A percentile compares a stretch with the other conserved stretches of the same genome.
phyloP scores from a whole-genome alignment of 2,329 filamentous ascomycete genomes.

The Xylariales sp. region DNA sequence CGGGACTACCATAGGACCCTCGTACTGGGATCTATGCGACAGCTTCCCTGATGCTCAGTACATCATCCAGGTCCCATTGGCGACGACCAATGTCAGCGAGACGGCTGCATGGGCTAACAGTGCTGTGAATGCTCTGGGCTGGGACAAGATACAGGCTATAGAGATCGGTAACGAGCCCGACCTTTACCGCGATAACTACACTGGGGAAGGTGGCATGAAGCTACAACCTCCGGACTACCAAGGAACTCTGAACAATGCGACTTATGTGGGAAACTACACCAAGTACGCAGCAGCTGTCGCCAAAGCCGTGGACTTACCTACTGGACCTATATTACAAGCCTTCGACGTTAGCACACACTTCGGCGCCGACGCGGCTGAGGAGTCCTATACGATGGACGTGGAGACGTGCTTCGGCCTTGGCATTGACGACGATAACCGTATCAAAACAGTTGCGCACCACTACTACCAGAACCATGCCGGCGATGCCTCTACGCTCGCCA shows the following conservation, averaged over 20 bases:
- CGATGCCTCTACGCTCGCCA: conserved; percentile 22
- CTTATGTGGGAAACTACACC: conserved; percentile 32
- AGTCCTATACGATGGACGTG: conserved; percentile 23
- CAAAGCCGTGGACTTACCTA: conserved; percentile 20
- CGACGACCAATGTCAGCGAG: conserved; percentile 30
- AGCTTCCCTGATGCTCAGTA: conserved; percentile 29
- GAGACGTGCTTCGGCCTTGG: conserved; percentile 27
- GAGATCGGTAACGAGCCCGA: conserved; percentile 32
- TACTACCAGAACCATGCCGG: conserved; percentile 31
- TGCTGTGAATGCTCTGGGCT: conserved; percentile 23
- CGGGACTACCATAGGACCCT: conserved; percentile 28
- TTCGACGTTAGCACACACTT: conserved; percentile 29
- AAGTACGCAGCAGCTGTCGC: conserved; percentile 26
- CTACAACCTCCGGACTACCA: conserved; percentile 30
- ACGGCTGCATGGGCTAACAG: conserved; percentile 28
- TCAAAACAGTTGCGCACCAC: conserved; percentile 33
- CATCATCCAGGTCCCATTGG: conserved; percentile 31
- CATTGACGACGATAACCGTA: conserved; percentile 25
- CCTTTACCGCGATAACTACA: conserved; percentile 24
- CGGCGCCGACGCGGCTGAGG: conserved; percentile 13
- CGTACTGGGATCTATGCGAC: conserved; percentile 27
- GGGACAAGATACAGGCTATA: conserved; percentile 30
- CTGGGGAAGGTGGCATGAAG: conserved; percentile 19
- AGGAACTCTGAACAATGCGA: conserved; percentile 27
- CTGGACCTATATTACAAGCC: conserved; percentile 29